Evolutionary conservation across 768 basidiomycete genomes (phyloP), one percentile per base, ranked within the genome.

Genomic region (Trametes punicea): DNA sequence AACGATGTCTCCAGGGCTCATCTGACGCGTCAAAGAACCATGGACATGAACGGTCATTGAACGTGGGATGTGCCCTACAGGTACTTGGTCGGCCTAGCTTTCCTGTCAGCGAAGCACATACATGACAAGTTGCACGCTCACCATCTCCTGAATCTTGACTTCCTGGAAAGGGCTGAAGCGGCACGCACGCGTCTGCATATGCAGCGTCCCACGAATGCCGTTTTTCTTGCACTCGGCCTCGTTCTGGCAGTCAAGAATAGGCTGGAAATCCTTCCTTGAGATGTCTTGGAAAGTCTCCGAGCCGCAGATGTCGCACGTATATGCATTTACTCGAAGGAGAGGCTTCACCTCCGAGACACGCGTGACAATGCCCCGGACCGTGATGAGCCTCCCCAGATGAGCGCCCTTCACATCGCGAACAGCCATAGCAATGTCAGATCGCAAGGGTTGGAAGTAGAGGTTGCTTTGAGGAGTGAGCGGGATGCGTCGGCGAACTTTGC

Each of bases 321-420:
- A 99, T 27, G 96, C 97, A 71, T 96, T 97, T 66, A 98, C 94
- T 68, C 92, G 88, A 13, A 99, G 82, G 16, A 98, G 84, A 9
- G 97, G 97, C 69, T 98, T 98, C 69, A 99, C 97, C 75, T 98
- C 97, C 3, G 95, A 98, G 3, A 99, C 94, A 59, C 97, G 93
- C 27, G 94, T 99, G 50, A 98, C 93, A 63, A 99, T 98, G 52
- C 97, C 97, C 38, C 95, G 90, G 61, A 96, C 91, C 30, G 93
- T 98, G 70, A 99, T 96, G 56, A 98, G 77, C 60, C 82, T 87
- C 44, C 97, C 97, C n/a, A 98, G 81, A 59, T 93, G 87, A 7
- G 74, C 65, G 13, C 94, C 91, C 62, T 84, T 88, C 40, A 98
- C 93, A 41, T 96, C 87, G 48, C 97, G 87, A 15, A 98, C 97